Base-by-base conservation (phyloP, 2,329 filamentous ascomycete genomes). In the Phyllosticta capitalensis region DNA sequence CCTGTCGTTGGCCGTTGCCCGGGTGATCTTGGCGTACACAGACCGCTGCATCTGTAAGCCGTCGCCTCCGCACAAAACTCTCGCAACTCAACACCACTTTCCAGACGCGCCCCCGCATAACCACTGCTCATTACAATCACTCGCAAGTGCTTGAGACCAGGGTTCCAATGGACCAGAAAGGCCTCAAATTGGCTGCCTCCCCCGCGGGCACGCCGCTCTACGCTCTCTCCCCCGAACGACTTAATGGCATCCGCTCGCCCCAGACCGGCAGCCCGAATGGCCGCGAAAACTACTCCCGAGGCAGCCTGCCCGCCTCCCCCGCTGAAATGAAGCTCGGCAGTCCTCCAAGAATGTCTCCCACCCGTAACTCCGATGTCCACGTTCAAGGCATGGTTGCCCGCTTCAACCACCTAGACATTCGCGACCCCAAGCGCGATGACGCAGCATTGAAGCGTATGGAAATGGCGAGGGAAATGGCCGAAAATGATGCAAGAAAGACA, bases 321-420 rank as follows among this genome's bases (percentile, higher is more conserved):
- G 76, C 64, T 67, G 72, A 24, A n/a, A 55, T 59, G 68, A 53
- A 56, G 53, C 58, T 56, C 12, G 54, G 74, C 48, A 38, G 67
- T 33, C 59, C 54, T n/a, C 55, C 54, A 38, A 49, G 55, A 24
- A 38, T 63, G 14, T 64, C 64, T 52, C 70, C 71, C 61, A 62
- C 67, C 20, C 67, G 73, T 30, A 74, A 68, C 61, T 70, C 71
- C 62, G 70, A 73, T 49, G 65, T 70, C 20, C 70, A 69, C 26
- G 73, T 74, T 17, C 70, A 70, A 48, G 75, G 75, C 49, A 72
- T 80, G 67, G 86, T 89, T 63, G 84, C 83, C 67, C 87, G 88
- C 71, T 89, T 90, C 72, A 88, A 90, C 75, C 82, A 79, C 60
- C 78, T 90, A 38, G 81, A 85, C 60, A 74, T 80, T 60, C 75